phyloP scores from a whole-genome alignment of 1,284 basidiomycete genomes.

The Cryptococcus sp. region DNA sequence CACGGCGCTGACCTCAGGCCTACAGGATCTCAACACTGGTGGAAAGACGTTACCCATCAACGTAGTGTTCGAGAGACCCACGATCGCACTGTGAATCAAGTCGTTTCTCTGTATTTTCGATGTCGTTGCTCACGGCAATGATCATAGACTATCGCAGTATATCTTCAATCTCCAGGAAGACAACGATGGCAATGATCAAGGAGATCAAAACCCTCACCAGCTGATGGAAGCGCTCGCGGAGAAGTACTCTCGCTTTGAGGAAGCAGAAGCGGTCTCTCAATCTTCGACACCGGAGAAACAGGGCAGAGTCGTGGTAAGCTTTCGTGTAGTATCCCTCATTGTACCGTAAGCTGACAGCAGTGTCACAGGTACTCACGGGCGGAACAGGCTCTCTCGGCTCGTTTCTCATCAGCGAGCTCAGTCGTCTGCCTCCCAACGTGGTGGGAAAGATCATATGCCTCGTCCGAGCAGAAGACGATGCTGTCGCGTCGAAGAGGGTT shows the following conservation, averaged over 20 bases:
- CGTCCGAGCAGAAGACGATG: constrained; percentile 43
- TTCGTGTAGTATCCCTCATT: background rate
- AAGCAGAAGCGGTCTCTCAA: background rate
- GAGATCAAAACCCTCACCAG: constrained; percentile 15
- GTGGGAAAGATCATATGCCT: constrained; percentile 44
- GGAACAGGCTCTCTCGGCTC: constrained; percentile 54
- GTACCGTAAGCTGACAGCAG: background rate
- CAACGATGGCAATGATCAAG: constrained; percentile 1
- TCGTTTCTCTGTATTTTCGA: background rate
- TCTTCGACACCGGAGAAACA: background rate
- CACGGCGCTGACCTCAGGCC: background rate
- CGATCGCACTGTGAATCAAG: constrained; percentile 32
- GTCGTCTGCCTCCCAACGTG: constrained; percentile 4
- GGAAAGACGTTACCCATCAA: constrained; percentile 39
- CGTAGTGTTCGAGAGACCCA: constrained; percentile 52
- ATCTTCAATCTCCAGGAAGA: constrained; percentile 24
- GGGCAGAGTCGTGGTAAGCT: constrained; percentile 19
- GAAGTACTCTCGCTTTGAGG: constrained; percentile 35
- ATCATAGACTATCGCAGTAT: constrained; percentile 21
- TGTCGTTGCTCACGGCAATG: background rate
- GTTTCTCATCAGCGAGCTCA: constrained; percentile 42
- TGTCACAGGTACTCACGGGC: constrained; percentile 47
- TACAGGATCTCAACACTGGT: constrained; percentile 30
- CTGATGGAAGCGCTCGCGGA: constrained; percentile 42
- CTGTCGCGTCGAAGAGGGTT: constrained; percentile 27